phyloP scores from a whole-genome alignment of 768 basidiomycete species.

The Gelatoporia subvermispora region DNA sequence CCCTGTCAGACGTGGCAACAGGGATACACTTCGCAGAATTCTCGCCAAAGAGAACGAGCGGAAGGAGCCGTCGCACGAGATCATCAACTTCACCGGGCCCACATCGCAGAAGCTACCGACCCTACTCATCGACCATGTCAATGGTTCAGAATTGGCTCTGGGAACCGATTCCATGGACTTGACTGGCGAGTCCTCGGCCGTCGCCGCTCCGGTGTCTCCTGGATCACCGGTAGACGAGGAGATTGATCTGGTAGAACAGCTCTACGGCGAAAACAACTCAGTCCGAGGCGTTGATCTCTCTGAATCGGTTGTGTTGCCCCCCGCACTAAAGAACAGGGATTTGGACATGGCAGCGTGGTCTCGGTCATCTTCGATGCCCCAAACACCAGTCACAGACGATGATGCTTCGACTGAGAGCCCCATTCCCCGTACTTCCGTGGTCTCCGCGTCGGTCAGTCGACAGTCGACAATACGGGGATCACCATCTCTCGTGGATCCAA shows the following conservation, averaged over 20 bases:
- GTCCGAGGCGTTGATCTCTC: slow-evolving; percentile 77
- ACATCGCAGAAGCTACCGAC: neutral
- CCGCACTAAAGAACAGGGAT: slow-evolving; percentile 82
- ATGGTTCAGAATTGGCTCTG: slow-evolving; percentile 19
- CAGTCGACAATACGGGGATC: slow-evolving; percentile 5
- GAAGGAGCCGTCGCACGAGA: slow-evolving; percentile 52
- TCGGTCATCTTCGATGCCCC: slow-evolving; percentile 40
- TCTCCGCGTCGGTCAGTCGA: slow-evolving; percentile 13
- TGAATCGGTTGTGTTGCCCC: slow-evolving; percentile 79
- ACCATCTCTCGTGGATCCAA: slow-evolving; percentile 7
- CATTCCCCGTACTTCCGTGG: neutral
- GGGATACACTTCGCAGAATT: slow-evolving; percentile 77
- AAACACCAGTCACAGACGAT: slow-evolving; percentile 40
- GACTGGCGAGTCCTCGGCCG: slow-evolving; percentile 4
- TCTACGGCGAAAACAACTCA: slow-evolving; percentile 78
- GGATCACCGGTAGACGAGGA: slow-evolving; percentile 52
- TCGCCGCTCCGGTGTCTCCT: slow-evolving; percentile 2
- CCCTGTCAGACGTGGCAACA: slow-evolving; percentile 75
- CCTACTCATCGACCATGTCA: slow-evolving; percentile 1
- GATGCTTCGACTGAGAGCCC: neutral
- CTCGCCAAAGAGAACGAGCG: slow-evolving; percentile 60
- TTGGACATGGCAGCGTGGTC: slow-evolving; percentile 87
- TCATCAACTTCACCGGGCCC: slow-evolving; percentile 29
- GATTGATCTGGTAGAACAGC: slow-evolving; percentile 94
- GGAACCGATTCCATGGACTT: slow-evolving; percentile 20